Conservation (phyloP, 2,329 filamentous ascomycete genomes). For the Rutstroemia sp. region DNA sequence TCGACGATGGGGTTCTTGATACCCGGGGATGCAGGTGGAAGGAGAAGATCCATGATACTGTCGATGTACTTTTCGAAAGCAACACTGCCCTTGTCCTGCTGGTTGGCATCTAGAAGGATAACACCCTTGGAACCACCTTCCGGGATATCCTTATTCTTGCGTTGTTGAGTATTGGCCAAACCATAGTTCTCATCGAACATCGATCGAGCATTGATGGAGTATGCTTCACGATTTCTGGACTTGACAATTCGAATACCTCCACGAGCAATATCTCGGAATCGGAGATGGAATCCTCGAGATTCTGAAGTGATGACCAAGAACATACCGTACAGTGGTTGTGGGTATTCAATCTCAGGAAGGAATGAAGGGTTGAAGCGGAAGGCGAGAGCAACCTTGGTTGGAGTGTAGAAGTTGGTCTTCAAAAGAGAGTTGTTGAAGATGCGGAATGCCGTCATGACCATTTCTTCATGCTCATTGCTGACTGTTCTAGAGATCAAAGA, state of each 20-base stretch:
- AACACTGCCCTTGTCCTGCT: slow-evolving; percentile 86
- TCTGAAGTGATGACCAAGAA: slow-evolving; percentile 97
- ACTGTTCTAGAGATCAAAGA: slow-evolving; percentile 73
- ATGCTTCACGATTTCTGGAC: slow-evolving; percentile 91
- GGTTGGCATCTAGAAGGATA: slow-evolving; percentile 84
- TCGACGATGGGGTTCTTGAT: slow-evolving; percentile 99
- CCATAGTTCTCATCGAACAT: slow-evolving; percentile 99
- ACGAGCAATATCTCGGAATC: slow-evolving; percentile 93
- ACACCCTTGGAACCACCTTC: slow-evolving; percentile 98
- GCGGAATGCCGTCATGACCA: slow-evolving; percentile 96
- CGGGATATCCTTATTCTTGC: slow-evolving; percentile 99
- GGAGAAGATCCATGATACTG: slow-evolving; percentile 88
- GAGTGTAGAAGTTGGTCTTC: slow-evolving; percentile 93
- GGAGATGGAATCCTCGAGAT: slow-evolving; percentile 92
- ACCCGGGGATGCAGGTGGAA: slow-evolving; percentile 83
- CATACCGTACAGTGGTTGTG: slow-evolving; percentile 92
- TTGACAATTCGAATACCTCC: slow-evolving; percentile 98
- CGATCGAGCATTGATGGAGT: slow-evolving; percentile 90
- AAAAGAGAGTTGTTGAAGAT: slow-evolving; percentile 90
- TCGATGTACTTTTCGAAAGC: slow-evolving; percentile 99
- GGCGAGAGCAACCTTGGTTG: slow-evolving; percentile 94
- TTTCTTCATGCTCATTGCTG: slow-evolving; percentile 89
- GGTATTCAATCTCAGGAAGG: slow-evolving; percentile 86
- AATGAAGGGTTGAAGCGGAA: slow-evolving; percentile 89
- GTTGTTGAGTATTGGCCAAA: slow-evolving; percentile 94